phyloP scores from a whole-genome alignment of 164 flowering plant genomes.

The Nelumbo lutea region DNA sequence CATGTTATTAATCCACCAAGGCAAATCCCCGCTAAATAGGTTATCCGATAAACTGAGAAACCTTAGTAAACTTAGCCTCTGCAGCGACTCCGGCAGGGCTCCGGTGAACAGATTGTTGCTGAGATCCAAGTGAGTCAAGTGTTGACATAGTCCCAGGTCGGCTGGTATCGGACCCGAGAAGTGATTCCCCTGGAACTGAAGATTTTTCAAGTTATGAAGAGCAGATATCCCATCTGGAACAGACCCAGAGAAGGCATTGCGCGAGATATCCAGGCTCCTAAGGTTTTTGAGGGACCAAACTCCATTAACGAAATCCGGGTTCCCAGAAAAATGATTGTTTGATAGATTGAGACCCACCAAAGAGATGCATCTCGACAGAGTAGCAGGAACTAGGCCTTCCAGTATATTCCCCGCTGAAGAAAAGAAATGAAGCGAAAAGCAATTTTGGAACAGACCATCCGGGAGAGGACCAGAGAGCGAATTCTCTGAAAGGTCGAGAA shows the following conservation, averaged over 20 bases:
- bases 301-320: slow-evolving; percentile 41
- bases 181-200: slow-evolving; percentile 45
- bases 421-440: slow-evolving; percentile 39
- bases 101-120: slow-evolving; percentile 56
- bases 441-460: slow-evolving; percentile 42
- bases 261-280: slow-evolving; percentile 63
- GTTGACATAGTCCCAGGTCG: slow-evolving; percentile 73
- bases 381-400: slow-evolving; percentile 60
- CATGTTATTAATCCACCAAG: slow-evolving; percentile 60
- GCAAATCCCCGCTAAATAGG: slow-evolving; percentile 48
- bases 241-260: slow-evolving; percentile 53
- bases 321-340: slow-evolving; percentile 56
- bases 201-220: slow-evolving; percentile 60
- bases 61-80: slow-evolving; percentile 33
- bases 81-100: slow-evolving; percentile 47
- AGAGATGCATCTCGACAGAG: slow-evolving; percentile 31
- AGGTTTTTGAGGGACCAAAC: slow-evolving; percentile 53
- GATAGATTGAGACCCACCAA: slow-evolving; percentile 62
- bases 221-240: slow-evolving; percentile 46
- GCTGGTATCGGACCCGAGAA: slow-evolving; percentile 62
- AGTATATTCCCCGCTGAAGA: slow-evolving; percentile 52
- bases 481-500: slow-evolving; percentile 63
- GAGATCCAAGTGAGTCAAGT: slow-evolving; percentile 48
- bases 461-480: slow-evolving; percentile 59
- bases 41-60: slow-evolving; percentile 46